Evolutionary conservation across 2,329 filamentous ascomycete genomes (phyloP).

Genomic region (Diaporthe australafricana): DNA sequence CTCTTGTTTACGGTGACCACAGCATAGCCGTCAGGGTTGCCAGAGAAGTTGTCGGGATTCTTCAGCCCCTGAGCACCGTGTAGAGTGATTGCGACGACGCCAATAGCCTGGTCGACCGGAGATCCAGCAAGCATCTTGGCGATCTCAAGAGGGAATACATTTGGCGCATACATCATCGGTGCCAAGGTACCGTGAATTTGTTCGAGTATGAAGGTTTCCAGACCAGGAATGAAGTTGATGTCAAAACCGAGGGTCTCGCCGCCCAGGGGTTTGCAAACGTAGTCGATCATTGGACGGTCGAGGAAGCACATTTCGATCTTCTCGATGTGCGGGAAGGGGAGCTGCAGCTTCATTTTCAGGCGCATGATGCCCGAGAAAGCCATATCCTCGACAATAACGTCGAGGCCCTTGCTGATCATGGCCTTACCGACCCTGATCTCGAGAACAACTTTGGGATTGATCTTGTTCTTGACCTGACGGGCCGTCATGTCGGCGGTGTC

Average conservation of each 20-base stretch:
- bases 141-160: slow-evolving; percentile 98
- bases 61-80: slow-evolving; percentile 93
- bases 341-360: slow-evolving; percentile 96
- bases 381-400: slow-evolving; percentile 98
- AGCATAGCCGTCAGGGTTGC: slow-evolving; percentile 91
- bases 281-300: slow-evolving; percentile 89
- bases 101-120: slow-evolving; percentile 94
- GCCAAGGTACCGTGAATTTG: slow-evolving; percentile 94
- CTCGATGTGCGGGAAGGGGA: slow-evolving; percentile 95
- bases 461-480: slow-evolving; percentile 90
- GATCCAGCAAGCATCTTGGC: slow-evolving; percentile 98
- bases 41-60: slow-evolving; percentile 93
- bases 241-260: slow-evolving; percentile 97
- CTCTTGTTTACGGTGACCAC: slow-evolving; percentile 87
- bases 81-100: slow-evolving; percentile 90
- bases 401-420: slow-evolving; percentile 95
- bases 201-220: slow-evolving; percentile 94
- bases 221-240: slow-evolving; percentile 97
- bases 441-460: slow-evolving; percentile 96
- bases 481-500: slow-evolving; percentile 92
- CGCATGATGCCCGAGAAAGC: slow-evolving; percentile 96
- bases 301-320: slow-evolving; percentile 96
- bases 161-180: slow-evolving; percentile 98
- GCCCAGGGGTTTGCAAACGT: slow-evolving; percentile 96
- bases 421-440: slow-evolving; percentile 96